These are phyloP conservation scores for Atkinsonella hypoxylon DNA, from an alignment of 2,329 filamentous ascomycete genomes.

Conservation along the genomic window DNA sequence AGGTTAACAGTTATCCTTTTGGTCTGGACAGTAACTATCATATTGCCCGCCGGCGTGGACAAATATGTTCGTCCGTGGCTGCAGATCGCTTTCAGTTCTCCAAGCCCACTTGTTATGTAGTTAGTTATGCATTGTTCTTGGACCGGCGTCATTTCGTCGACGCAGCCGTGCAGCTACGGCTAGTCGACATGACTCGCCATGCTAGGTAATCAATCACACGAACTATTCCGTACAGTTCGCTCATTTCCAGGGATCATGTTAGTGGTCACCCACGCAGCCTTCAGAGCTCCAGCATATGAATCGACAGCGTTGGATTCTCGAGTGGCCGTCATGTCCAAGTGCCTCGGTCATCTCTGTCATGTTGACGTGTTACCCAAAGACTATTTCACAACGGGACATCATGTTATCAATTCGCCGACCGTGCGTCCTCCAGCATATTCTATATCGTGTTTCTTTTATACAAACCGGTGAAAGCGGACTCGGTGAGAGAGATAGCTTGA, in stretches of 20 bases:
- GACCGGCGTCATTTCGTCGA: not conserved
- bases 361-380: not conserved
- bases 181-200: not conserved
- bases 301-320: not conserved
- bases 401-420: not conserved
- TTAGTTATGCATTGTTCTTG: not conserved
- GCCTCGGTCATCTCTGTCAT: not conserved
- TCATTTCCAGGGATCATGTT: not conserved
- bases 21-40: too few relatives aligned
- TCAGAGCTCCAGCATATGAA: not conserved
- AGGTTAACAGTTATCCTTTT: too few relatives aligned
- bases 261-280: not conserved
- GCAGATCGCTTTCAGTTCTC: not conserved
- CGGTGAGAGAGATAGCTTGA: not conserved
- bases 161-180: not conserved
- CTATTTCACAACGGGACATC: not conserved
- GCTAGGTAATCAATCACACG: not conserved
- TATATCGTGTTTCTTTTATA: not conserved
- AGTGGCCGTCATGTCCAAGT: not conserved
- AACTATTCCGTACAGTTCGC: not conserved
- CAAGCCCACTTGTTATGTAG: not conserved
- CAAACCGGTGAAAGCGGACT: not conserved
- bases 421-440: not conserved
- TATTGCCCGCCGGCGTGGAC: not conserved
- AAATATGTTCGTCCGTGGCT: not conserved